These are phyloP conservation scores for Austroboletus novae-zelandiae DNA, from an alignment of 1,284 basidiomycete species.

Conservation along the genomic window DNA sequence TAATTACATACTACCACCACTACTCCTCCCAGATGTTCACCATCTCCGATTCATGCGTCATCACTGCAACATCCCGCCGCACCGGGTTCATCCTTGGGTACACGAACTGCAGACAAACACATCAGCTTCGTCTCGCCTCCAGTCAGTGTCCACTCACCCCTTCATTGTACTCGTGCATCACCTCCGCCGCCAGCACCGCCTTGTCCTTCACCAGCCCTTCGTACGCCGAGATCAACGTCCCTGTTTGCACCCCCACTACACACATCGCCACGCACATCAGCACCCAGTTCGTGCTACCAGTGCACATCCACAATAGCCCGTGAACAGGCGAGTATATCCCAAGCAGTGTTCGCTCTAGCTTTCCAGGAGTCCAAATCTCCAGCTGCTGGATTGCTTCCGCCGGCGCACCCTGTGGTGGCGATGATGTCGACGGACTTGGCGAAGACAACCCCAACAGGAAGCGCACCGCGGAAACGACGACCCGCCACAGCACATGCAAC, in stretches of 20 bases:
- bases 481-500: conserved; percentile 42
- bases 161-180: conserved; percentile 84
- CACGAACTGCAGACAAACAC: conserved; percentile 59
- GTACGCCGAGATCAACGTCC: conserved; percentile 39
- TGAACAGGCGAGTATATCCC: conserved; percentile 77
- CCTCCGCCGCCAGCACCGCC: conserved; percentile 73
- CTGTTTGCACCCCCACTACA: conserved; percentile 59
- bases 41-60: conserved; percentile 82
- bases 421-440: conserved; percentile 41
- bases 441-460: conserved; percentile 66
- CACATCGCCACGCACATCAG: conserved; percentile 65
- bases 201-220: conserved; percentile 70
- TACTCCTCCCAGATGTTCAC: conserved; percentile 39
- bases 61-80: conserved; percentile 73
- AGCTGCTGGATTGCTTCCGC: conserved; percentile 61
- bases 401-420: conserved; percentile 42
- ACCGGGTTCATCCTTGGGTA: conserved; percentile 75
- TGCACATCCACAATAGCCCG: conserved; percentile 68
- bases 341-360: conserved; percentile 66
- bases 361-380: conserved; percentile 75
- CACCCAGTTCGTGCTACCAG: conserved; percentile 72
- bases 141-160: conserved; percentile 45
- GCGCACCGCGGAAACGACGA: conserved; percentile 53
- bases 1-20: background rate
- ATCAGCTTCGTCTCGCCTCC: background rate